phyloP scores from a whole-genome alignment of 2,329 filamentous ascomycete genomes.

The Diaporthe velutina region DNA sequence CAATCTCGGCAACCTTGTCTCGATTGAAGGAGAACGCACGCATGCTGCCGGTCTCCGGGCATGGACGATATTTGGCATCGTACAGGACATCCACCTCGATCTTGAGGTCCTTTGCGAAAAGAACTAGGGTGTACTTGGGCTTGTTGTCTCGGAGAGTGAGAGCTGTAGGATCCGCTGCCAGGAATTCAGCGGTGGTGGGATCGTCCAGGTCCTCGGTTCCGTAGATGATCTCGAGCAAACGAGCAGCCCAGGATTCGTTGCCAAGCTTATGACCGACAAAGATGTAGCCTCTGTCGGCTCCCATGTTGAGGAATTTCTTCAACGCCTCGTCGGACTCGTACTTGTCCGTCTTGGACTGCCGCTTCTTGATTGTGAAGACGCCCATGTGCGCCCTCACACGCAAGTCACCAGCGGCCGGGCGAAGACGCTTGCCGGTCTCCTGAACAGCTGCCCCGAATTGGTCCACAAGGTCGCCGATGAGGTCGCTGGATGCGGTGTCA shows the following conservation, averaged over 20 bases:
- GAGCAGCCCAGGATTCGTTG: slow-evolving; percentile 2
- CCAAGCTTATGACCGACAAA: slow-evolving; percentile 33
- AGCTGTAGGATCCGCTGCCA: slow-evolving; percentile 2
- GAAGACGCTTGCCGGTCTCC: slow-evolving; percentile 33
- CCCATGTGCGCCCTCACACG: slow-evolving; percentile 36
- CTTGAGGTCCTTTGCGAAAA: slow-evolving; percentile 40
- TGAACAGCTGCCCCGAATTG: slow-evolving; percentile 11
- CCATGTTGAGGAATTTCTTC: slow-evolving; percentile 11
- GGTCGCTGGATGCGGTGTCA: neutral
- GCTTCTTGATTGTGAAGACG: slow-evolving; percentile 2
- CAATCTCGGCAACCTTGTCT: slow-evolving; percentile 43
- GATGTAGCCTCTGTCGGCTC: slow-evolving; percentile 25
- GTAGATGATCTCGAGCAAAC: slow-evolving; percentile 33
- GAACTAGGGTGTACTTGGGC: slow-evolving; percentile 38
- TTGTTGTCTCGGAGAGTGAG: slow-evolving; percentile 34
- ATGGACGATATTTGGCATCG: neutral
- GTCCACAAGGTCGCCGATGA: neutral
- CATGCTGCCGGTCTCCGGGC: neutral
- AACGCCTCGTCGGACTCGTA: slow-evolving; percentile 19
- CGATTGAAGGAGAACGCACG: slow-evolving; percentile 36
- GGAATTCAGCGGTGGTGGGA: neutral
- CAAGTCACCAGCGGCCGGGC: slow-evolving; percentile 29
- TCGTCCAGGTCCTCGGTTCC: slow-evolving; percentile 20
- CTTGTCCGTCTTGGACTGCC: neutral
- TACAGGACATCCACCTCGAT: slow-evolving; percentile 42